A percentile compares a stretch with the other conserved stretches of the same genome.
phyloP scores from a whole-genome alignment of 768 basidiomycete genomes.

The Paxillus rubicundulus region DNA sequence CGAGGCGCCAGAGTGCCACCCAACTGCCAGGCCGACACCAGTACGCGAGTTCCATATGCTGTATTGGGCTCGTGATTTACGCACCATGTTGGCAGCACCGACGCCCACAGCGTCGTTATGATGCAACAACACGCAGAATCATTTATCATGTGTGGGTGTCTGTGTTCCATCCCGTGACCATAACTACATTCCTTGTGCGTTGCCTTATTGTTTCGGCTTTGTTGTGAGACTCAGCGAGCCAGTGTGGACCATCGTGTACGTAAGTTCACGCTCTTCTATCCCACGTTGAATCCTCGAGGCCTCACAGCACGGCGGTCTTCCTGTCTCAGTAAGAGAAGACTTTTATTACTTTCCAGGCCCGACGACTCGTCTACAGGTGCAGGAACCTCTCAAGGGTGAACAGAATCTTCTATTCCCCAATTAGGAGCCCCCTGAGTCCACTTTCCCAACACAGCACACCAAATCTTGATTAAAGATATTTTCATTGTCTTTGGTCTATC shows the following conservation, averaged over 20 bases:
- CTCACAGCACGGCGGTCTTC: conserved; percentile 11
- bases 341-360: conserved; percentile 3
- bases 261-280: conserved; percentile 15
- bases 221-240: not conserved
- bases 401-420: conserved; percentile 15
- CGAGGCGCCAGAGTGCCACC: not conserved
- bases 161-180: not conserved
- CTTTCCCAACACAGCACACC: conserved; percentile 20
- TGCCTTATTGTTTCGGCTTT: conserved; percentile 5
- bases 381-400: not conserved
- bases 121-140: not conserved
- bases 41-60: not conserved
- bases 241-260: conserved; percentile 14
- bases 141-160: not conserved
- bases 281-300: conserved; percentile 25
- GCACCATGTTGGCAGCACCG: not conserved
- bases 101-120: not conserved
- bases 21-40: not conserved
- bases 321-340: conserved; percentile 2
- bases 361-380: not conserved
- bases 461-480: conserved; percentile 32
- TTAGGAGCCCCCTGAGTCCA: conserved; percentile 18
- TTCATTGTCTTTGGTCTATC: conserved; percentile 12
- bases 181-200: conserved; percentile 10
- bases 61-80: not conserved